phyloP scores from a whole-genome alignment of 495 filamentous ascomycete species.

The Annulohypoxylon nitens region DNA sequence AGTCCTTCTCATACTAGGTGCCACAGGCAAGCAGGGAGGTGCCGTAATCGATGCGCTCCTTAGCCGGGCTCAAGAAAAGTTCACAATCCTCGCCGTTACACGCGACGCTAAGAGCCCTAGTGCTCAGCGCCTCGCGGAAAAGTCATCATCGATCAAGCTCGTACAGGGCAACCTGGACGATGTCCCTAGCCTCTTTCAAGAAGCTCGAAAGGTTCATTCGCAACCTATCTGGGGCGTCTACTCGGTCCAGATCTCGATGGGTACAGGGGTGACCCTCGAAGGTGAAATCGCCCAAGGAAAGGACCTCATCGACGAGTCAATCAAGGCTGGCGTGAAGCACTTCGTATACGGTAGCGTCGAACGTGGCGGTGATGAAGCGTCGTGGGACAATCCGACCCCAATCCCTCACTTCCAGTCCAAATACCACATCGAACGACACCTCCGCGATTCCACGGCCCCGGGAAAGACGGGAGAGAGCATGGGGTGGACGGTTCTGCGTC shows the following conservation, averaged over 20 bases:
- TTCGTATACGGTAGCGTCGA: constrained; percentile 81
- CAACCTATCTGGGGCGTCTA: constrained; percentile 56
- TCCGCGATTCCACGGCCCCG: constrained; percentile 54
- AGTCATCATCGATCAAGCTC: constrained; percentile 64
- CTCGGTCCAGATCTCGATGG: constrained; percentile 58
- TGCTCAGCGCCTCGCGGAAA: constrained; percentile 62
- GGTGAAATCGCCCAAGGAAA: constrained; percentile 74
- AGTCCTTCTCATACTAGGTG: constrained; percentile 73
- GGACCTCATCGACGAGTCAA: constrained; percentile 69
- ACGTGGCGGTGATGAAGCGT: constrained; percentile 70
- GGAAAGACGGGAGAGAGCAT: constrained; percentile 57
- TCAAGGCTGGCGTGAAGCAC: constrained; percentile 69
- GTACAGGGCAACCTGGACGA: constrained; percentile 72
- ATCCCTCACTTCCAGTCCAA: constrained; percentile 78
- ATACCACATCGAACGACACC: constrained; percentile 73
- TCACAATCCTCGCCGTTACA: constrained; percentile 73
- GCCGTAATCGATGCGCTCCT: constrained; percentile 70
- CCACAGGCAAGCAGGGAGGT: constrained; percentile 78
- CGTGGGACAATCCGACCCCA: constrained; percentile 68
- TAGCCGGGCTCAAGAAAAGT: constrained; percentile 32
- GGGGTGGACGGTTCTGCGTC: constrained; percentile 73
- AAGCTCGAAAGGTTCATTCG: constrained; percentile 56
- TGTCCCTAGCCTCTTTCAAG: constrained; percentile 63
- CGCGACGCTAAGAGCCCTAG: constrained; percentile 64
- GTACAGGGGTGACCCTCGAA: constrained; percentile 62